Evolutionary conservation across 2,329 filamentous ascomycete genomes (phyloP).

Genomic region (Beauveria brongniartii): DNA sequence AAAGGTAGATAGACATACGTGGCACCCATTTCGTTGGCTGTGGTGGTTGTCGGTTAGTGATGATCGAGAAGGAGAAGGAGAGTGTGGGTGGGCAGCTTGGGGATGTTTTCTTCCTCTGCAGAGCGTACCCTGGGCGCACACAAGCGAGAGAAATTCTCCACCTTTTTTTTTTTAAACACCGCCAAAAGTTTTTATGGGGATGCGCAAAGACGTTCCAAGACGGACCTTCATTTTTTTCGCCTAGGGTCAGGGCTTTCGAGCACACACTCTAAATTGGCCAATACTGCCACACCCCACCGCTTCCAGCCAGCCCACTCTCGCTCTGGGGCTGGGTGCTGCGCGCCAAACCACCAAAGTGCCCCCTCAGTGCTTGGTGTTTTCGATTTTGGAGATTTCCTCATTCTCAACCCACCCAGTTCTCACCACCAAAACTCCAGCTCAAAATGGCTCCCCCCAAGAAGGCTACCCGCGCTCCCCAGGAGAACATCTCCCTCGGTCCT

Average conservation of each 20-base stretch:
- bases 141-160: slow-evolving; percentile 3
- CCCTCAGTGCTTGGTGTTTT: slow-evolving; percentile 17
- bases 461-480: slow-evolving; percentile 72
- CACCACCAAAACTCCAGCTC: slow-evolving; percentile 13
- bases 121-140: background rate
- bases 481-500: slow-evolving; percentile 98
- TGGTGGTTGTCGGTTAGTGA: slow-evolving; percentile 30
- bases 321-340: slow-evolving; percentile 3
- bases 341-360: slow-evolving; percentile 16
- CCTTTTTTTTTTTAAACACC: slow-evolving; percentile 15
- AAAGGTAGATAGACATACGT: slow-evolving; percentile 44
- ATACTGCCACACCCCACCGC: slow-evolving; percentile 34
- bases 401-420: slow-evolving; percentile 13
- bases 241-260: slow-evolving; percentile 25
- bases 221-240: background rate
- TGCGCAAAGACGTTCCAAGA: background rate
- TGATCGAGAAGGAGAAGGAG: slow-evolving; percentile 18
- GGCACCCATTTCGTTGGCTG: slow-evolving; percentile 36
- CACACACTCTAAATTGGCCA: background rate
- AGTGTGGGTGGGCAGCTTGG: background rate
- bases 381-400: slow-evolving; percentile 15
- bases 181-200: slow-evolving; percentile 1
- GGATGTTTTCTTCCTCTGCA: background rate
- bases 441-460: slow-evolving; percentile 86
- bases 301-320: slow-evolving; percentile 11